Evolutionary conservation across 441 rosid genomes (phyloP).

Genomic region (Populus hybrid): DNA sequence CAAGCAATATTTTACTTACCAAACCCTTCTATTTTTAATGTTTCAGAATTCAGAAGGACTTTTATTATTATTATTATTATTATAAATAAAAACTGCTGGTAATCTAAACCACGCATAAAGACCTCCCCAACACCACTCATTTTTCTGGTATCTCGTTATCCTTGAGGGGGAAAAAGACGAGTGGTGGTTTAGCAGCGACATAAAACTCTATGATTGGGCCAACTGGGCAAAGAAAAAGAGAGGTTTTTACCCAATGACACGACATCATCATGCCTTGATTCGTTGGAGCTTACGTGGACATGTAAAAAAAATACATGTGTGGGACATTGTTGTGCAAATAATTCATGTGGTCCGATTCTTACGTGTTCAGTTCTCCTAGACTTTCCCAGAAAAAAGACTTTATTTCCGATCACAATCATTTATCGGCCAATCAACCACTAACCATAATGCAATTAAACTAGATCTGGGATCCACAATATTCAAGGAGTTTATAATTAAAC

Average conservation of each 20-base stretch:
- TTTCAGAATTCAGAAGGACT: too few species aligned
- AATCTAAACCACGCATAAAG: not conserved
- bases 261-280: not conserved
- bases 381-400: not conserved
- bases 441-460: not conserved
- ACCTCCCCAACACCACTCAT: not conserved
- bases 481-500: not conserved
- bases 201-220: not conserved
- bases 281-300: not conserved
- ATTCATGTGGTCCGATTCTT: not conserved
- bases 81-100: not conserved
- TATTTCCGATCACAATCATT: not conserved
- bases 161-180: not conserved
- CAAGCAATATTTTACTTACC: not conserved
- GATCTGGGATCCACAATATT: not conserved
- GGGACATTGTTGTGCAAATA: not conserved
- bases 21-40: too few species aligned
- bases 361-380: not conserved
- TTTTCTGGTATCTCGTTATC: not conserved
- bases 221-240: not conserved
- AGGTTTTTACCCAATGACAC: not conserved
- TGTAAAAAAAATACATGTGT: not conserved
- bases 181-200: not conserved
- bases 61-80: too few species aligned
- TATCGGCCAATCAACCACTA: not conserved